Conservation (phyloP, 192 early-diverging fungal species). For the Podila verticillata region DNA sequence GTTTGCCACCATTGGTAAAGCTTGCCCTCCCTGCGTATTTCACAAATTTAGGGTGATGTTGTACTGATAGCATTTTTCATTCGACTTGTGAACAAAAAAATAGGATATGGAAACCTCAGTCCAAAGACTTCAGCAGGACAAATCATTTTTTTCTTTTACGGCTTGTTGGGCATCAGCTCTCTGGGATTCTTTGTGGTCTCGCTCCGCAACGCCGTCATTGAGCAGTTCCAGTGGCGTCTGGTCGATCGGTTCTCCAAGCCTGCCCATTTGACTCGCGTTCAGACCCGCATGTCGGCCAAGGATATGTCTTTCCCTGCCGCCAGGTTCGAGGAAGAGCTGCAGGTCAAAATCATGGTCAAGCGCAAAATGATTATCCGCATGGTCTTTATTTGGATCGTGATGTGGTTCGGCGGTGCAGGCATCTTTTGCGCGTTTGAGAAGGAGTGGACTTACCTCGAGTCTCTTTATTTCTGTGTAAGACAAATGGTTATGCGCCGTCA, state of each 20-base stretch:
- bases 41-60: neutral
- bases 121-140: slow-evolving; percentile 20
- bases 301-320: slow-evolving; percentile 39
- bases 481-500: neutral
- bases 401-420: slow-evolving; percentile 49
- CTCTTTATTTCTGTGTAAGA: slow-evolving; percentile 46
- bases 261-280: slow-evolving; percentile 44
- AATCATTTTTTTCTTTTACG: slow-evolving; percentile 42
- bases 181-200: slow-evolving; percentile 50
- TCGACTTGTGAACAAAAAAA: neutral
- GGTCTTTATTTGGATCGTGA: slow-evolving; percentile 35
- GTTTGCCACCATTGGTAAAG: slow-evolving; percentile 51
- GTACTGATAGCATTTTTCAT: no score
- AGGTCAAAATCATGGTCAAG: slow-evolving; percentile 37
- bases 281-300: slow-evolving; percentile 51
- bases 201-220: slow-evolving; percentile 46
- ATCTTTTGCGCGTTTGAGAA: slow-evolving; percentile 33
- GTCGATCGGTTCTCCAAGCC: slow-evolving; percentile 35
- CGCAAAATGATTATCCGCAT: slow-evolving; percentile 43
- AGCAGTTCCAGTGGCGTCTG: slow-evolving; percentile 48
- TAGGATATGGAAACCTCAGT: slow-evolving; percentile 47
- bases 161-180: slow-evolving; percentile 35
- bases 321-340: slow-evolving; percentile 35
- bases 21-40: neutral
- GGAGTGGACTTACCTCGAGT: slow-evolving; percentile 34